A percentile compares a stretch with the other conserved stretches of the same genome.
phyloP scores from a whole-genome alignment of 2,329 filamentous ascomycete species.

The Monilinia aucupariae region DNA sequence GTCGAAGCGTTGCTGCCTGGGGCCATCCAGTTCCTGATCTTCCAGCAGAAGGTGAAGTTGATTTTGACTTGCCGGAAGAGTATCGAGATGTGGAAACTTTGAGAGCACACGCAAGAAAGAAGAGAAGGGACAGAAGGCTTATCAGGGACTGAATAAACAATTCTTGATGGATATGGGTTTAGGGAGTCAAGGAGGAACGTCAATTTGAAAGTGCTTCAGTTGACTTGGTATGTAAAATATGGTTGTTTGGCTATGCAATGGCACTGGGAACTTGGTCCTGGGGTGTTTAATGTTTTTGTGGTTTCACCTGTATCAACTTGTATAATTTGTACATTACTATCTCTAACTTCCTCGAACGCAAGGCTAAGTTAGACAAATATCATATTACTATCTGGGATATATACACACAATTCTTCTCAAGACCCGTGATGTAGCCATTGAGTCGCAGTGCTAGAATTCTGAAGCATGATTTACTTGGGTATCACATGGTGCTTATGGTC shows the following conservation, averaged over 20 bases:
- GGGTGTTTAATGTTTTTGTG: constrained; percentile 1
- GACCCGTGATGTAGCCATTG: not conserved
- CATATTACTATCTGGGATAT: not conserved
- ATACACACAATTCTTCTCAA: not conserved
- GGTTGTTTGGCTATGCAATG: constrained; percentile 9
- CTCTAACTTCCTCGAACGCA: not conserved
- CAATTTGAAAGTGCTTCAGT: constrained; percentile 37
- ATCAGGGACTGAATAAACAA: constrained; percentile 16
- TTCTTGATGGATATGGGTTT: constrained; percentile 13
- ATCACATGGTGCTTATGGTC: no score
- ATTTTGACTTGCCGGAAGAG: constrained; percentile 69
- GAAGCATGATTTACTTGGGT: not conserved
- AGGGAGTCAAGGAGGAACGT: constrained; percentile 21
- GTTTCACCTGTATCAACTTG: constrained; percentile 4
- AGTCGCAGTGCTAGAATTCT: no score
- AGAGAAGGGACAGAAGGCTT: constrained; percentile 42
- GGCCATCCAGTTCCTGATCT: constrained; percentile 74
- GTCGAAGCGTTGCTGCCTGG: constrained; percentile 70
- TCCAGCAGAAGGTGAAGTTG: constrained; percentile 52
- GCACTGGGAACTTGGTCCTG: not conserved
- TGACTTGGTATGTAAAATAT: constrained; percentile 25
- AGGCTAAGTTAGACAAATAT: not conserved
- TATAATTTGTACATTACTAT: constrained; percentile 13
- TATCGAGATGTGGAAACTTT: constrained; percentile 44
- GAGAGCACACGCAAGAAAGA: constrained; percentile 55